These are phyloP conservation scores for Parascedosporium putredinis DNA, from an alignment of 2,329 filamentous ascomycete genomes.

Conservation along the genomic window DNA sequence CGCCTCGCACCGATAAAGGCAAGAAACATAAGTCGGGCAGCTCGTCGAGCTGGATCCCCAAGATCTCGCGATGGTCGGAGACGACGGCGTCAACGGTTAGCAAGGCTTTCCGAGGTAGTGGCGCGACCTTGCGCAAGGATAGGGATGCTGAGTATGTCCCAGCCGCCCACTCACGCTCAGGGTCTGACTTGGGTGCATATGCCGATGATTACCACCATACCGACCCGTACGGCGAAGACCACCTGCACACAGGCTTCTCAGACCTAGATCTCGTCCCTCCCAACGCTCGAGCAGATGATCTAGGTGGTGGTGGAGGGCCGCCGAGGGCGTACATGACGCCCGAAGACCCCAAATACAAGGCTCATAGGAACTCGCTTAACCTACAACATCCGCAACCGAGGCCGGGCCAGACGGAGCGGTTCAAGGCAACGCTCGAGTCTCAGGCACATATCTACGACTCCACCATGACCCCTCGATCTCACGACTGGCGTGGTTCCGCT, in stretches of 20 bases:
- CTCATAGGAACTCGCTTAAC: conserved; percentile 70
- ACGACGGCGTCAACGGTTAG: conserved; percentile 85
- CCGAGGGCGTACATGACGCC: conserved; percentile 42
- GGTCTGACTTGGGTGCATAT: conserved; percentile 61
- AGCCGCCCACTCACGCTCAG: conserved; percentile 57
- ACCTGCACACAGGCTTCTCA: conserved; percentile 46
- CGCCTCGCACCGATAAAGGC: conserved; percentile 60
- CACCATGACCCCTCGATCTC: conserved; percentile 47
- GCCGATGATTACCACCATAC: conserved; percentile 45
- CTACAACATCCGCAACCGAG: conserved; percentile 71
- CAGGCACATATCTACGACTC: conserved; percentile 59
- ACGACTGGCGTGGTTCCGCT: conserved; percentile 52
- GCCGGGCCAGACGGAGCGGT: conserved; percentile 61
- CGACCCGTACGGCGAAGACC: conserved; percentile 49
- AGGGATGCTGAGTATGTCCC: conserved; percentile 42
- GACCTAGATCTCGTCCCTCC: conserved; percentile 33
- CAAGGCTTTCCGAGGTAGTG: conserved; percentile 62
- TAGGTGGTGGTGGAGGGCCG: conserved; percentile 22
- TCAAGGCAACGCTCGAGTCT: conserved; percentile 62
- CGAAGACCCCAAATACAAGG: conserved; percentile 71
- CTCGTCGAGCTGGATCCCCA: conserved; percentile 72
- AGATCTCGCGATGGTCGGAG: conserved; percentile 95
- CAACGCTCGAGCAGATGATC: conserved; percentile 13
- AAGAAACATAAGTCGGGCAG: conserved; percentile 83
- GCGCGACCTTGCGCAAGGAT: conserved; percentile 34